Conservation (phyloP, 2,329 filamentous ascomycete species). For the Neofusicoccum cordaticola region DNA sequence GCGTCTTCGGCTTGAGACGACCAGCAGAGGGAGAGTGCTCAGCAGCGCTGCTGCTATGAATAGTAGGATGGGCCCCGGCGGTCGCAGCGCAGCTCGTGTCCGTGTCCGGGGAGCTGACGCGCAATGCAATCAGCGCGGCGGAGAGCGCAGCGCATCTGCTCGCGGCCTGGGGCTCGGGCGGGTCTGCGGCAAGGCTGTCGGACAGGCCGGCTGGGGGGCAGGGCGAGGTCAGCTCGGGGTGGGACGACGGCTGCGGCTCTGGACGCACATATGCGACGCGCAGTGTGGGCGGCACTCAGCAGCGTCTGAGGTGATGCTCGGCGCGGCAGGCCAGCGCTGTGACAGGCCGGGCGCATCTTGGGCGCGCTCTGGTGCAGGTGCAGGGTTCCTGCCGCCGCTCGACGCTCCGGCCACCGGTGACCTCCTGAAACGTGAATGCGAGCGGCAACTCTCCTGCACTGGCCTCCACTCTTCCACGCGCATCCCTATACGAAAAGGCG, state of each 20-base stretch:
- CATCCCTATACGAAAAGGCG: slow-evolving; percentile 16
- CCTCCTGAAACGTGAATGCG: slow-evolving; percentile 15
- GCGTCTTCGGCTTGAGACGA: not conserved
- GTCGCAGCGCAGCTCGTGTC: not conserved
- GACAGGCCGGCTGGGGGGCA: not conserved
- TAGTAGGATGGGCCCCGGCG: not conserved
- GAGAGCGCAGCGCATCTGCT: not conserved
- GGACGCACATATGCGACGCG: not conserved
- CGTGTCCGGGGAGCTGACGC: slow-evolving; percentile 8
- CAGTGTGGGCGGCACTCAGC: not conserved
- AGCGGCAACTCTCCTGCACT: slow-evolving; percentile 14
- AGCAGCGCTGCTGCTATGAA: slow-evolving; percentile 2
- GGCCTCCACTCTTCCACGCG: slow-evolving; percentile 5
- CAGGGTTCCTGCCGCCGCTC: slow-evolving; percentile 2
- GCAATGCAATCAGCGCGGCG: slow-evolving; percentile 8
- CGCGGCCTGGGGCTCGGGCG: not conserved
- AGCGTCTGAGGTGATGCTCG: not conserved
- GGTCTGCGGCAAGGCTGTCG: not conserved
- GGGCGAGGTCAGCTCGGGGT: not conserved
- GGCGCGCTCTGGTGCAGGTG: not conserved
- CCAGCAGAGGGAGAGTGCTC: not conserved
- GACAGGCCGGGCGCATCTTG: not conserved
- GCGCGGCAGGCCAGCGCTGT: not conserved
- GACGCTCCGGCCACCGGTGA: not conserved
- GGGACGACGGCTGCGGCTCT: not conserved